phyloP scores from a whole-genome alignment of 202 grass and related monocot species.

The Carex arenaria region DNA sequence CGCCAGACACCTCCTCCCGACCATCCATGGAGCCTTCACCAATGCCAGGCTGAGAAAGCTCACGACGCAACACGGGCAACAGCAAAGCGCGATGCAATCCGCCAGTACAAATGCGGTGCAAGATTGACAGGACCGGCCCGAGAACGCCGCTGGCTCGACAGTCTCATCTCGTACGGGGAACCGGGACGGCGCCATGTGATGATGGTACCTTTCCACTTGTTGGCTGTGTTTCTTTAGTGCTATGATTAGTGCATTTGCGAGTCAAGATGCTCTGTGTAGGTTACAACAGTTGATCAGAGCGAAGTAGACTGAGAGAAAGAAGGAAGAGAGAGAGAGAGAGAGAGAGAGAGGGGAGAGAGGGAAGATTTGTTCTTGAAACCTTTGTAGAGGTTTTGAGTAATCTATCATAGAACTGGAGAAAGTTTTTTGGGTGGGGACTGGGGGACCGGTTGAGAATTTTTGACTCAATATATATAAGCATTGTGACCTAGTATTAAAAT shows the following conservation, averaged over 20 bases:
- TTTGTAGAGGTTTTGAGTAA: not conserved
- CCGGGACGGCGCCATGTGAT: constrained; percentile 5
- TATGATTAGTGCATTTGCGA: constrained; percentile 30
- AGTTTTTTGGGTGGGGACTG: not conserved
- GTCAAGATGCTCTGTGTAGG: constrained; percentile 2
- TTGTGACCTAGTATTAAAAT: constrained; percentile 6
- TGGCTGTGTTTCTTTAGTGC: not conserved
- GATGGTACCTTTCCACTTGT: not conserved
- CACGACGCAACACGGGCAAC: constrained; percentile 85
- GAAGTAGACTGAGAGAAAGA: not conserved
- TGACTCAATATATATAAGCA: constrained; percentile 4
- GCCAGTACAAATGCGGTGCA: constrained; percentile 71
- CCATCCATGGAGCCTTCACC: constrained; percentile 54
- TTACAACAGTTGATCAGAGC: not conserved
- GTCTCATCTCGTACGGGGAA: constrained; percentile 6
- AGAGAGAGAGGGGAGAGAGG: too few relatives aligned
- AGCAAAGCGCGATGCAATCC: constrained; percentile 77
- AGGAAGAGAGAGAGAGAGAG: too few relatives aligned
- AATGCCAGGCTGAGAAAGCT: constrained; percentile 64
- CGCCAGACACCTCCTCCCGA: constrained; percentile 48
- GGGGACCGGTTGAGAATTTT: constrained; percentile 21
- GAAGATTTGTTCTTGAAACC: not conserved
- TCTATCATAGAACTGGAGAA: not conserved
- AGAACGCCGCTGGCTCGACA: constrained; percentile 54
- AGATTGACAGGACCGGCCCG: constrained; percentile 55